Evolutionary conservation across 768 basidiomycete genomes (phyloP), one percentile per base, ranked within the genome.

Genomic region (Boletus insuetus): DNA sequence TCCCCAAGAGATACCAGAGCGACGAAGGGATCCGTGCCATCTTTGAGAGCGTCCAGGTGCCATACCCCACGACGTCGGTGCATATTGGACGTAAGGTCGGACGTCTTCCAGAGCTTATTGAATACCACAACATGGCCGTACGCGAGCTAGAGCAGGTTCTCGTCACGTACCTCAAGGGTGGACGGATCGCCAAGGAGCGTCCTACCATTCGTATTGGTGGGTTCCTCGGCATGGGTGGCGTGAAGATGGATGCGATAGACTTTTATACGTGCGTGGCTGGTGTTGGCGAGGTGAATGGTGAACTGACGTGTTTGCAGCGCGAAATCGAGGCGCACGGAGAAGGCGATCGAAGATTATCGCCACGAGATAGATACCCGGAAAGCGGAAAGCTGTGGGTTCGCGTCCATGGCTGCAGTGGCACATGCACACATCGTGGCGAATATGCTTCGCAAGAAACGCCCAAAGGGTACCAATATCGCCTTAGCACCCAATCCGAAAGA

Each of bases 121-220:
- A 96, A 53, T 89, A 86, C 63, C 92, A 95, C 71, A 98, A 98
- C 70, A 75, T 85, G 51, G 88, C 92, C n/a, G 96, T 99, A n/a
- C 80, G 89, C 46, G 87, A 96, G 63, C 82, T 98, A 54, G 97
- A 99, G 69, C 78, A 83, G 37, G 80, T 94, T 47, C 81, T 99
- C 32, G 96, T 98, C 53, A 84, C 83, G 51, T 98, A 97, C 69
- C 81, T 98, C 56, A 94, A 93, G 63, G 86, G 82, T 9, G 92
- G 91, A 2, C 82, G 77, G 63, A 78, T 94, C 37, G 91, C 81
- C 46, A 84, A 83, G 62, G 90, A 88, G 55, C 77, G 97, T 34
- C 97, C 97, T 1, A 89, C 78, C 3, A 84, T 94, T 58, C 80
- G 82, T 16, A 73, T 91, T 14, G 94, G 95, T 17, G 91, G 87